phyloP scores from a whole-genome alignment of 2,329 filamentous ascomycete species.

The Xylaria multiplex region DNA sequence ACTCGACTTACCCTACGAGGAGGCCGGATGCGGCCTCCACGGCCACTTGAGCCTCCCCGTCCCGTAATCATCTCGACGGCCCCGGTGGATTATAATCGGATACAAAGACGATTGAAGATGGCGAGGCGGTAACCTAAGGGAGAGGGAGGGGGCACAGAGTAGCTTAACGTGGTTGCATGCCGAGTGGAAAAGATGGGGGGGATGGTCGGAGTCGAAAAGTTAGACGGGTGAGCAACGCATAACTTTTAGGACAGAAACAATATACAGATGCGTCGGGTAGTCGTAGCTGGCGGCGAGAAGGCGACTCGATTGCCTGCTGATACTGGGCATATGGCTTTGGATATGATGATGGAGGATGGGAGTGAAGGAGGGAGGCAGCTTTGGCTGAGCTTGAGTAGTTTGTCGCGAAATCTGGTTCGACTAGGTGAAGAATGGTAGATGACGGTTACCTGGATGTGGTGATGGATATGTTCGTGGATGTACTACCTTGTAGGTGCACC shows the following conservation, averaged over 20 bases:
- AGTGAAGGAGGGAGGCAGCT: no score
- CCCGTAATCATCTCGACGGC: slow-evolving; percentile 48
- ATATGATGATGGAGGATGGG: no score
- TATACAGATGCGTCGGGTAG: neutral
- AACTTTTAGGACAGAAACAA: neutral
- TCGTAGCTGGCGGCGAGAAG: neutral
- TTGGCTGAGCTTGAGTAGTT: neutral
- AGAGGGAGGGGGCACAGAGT: neutral
- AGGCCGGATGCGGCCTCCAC: slow-evolving; percentile 47
- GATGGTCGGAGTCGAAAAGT: neutral
- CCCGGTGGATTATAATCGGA: neutral
- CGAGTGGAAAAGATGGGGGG: slow-evolving; percentile 8
- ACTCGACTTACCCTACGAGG: slow-evolving; percentile 47
- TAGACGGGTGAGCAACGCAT: neutral
- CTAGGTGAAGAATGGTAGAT: neutral
- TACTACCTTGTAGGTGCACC: no score
- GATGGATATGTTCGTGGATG: neutral
- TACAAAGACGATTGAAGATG: neutral
- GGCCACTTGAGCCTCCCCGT: slow-evolving; percentile 46
- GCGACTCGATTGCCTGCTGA: neutral
- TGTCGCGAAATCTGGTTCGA: neutral
- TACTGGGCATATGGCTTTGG: neutral
- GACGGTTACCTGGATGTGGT: neutral
- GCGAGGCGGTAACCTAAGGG: neutral
- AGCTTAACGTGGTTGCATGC: slow-evolving; percentile 8